Percentiles rank a stretch among this genome's conserved stretches.
These are phyloP conservation scores for Acacia acuminata DNA, from an alignment of 306 rosid genomes.

Conservation along the genomic window DNA sequence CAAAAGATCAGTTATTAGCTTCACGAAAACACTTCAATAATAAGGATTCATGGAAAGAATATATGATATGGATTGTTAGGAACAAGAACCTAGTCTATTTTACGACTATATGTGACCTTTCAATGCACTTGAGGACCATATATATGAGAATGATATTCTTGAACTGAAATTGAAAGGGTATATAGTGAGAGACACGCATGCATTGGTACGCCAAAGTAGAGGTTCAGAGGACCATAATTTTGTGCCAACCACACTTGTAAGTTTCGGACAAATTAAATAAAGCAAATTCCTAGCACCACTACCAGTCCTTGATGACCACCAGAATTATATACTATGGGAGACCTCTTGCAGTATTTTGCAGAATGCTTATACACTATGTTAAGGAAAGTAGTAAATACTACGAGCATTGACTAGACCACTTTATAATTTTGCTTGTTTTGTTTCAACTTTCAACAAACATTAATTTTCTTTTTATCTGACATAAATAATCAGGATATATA, in stretches of 20 bases:
- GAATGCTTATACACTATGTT: no score
- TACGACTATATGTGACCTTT: background rate
- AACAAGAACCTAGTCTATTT: background rate
- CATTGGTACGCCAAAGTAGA: background rate
- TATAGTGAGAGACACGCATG: background rate
- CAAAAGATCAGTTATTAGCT: background rate
- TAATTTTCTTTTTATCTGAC: no score
- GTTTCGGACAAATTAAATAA: background rate
- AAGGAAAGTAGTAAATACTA: no score
- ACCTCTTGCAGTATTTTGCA: no score
- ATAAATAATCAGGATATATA: no score
- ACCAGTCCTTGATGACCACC: no score
- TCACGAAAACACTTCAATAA: conserved; percentile 8
- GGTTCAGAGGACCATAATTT: background rate
- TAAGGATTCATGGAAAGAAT: background rate
- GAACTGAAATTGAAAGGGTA: conserved; percentile 3
- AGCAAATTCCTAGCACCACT: background rate
- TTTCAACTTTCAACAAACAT: no score
- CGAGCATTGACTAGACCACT: no score
- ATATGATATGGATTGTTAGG: background rate
- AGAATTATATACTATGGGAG: no score
- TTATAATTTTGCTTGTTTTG: no score
- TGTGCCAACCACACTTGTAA: background rate
- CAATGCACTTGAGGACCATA: background rate
- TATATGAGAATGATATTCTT: background rate